Percentiles rank a stretch among this genome's conserved stretches.
Evolutionary conservation across 2,329 filamentous ascomycete species (phyloP).

Genomic region (Verticillium zaregamsianum): DNA sequence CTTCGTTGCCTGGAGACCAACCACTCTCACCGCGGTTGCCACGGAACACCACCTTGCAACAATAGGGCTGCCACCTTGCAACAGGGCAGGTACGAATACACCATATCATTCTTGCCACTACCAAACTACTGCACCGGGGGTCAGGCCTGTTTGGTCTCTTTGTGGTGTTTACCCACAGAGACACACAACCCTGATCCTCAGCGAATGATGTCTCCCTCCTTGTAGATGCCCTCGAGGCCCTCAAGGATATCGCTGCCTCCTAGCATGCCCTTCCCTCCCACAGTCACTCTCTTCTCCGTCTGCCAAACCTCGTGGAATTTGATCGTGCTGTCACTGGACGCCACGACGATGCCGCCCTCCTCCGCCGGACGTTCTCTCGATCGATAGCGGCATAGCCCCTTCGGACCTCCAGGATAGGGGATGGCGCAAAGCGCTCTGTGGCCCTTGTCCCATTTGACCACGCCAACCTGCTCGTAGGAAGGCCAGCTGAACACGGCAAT

Average conservation of each 20-base stretch:
- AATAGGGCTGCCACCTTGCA: background rate
- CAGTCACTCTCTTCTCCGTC: slow-evolving; percentile 51
- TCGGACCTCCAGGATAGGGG: slow-evolving; percentile 59
- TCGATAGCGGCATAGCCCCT: slow-evolving; percentile 16
- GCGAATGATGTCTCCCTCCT: slow-evolving; percentile 67
- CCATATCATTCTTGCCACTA: background rate
- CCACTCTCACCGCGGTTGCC: background rate
- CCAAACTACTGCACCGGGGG: background rate
- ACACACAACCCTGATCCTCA: slow-evolving; percentile 25
- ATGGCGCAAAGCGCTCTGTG: slow-evolving; percentile 84
- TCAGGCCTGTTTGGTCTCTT: too few relatives aligned
- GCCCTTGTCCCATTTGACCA: slow-evolving; percentile 78
- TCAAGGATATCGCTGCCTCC: slow-evolving; percentile 85
- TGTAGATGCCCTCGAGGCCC: slow-evolving; percentile 73
- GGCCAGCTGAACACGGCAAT: slow-evolving; percentile 96
- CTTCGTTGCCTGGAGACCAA: background rate
- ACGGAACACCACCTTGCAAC: background rate
- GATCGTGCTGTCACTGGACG: slow-evolving; percentile 85
- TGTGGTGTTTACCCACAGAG: background rate
- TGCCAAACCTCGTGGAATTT: slow-evolving; percentile 96
- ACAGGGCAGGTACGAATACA: background rate
- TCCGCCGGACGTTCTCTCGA: slow-evolving; percentile 19
- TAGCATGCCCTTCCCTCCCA: slow-evolving; percentile 55
- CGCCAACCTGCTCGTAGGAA: slow-evolving; percentile 77
- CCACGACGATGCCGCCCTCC: slow-evolving; percentile 74